phyloP scores from a whole-genome alignment of 75 land plant species.

The Gnetum montanum region DNA sequence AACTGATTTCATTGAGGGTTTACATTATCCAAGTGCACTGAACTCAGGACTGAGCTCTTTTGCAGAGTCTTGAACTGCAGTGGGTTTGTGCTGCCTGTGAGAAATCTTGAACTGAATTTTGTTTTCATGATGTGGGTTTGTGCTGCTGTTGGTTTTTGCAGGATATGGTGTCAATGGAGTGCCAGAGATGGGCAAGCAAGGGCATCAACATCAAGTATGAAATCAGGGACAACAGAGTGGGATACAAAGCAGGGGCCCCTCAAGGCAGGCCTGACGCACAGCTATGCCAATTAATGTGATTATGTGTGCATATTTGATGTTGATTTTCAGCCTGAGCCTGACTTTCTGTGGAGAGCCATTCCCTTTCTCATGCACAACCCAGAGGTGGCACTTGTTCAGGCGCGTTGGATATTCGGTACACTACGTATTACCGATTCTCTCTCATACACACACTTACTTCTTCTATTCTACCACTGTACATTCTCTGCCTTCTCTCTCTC shows the following conservation, averaged over 20 bases:
- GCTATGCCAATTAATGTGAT: constrained; percentile 40
- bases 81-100: no score
- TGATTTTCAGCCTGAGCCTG: constrained; percentile 60
- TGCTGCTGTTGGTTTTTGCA: no score
- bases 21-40: no score
- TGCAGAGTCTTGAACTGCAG: no score
- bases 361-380: constrained; percentile 47
- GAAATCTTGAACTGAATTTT: no score
- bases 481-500: no score
- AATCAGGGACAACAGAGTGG: constrained; percentile 43
- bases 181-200: constrained; percentile 51
- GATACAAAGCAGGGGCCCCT: constrained; percentile 72
- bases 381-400: constrained; percentile 45
- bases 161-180: constrained; percentile 49
- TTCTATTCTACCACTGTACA: no score
- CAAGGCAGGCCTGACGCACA: constrained; percentile 48
- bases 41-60: no score
- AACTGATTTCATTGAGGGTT: no score
- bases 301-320: constrained; percentile 55
- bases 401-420: constrained; percentile 57
- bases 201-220: constrained; percentile 68
- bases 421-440: no score
- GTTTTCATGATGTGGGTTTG: no score
- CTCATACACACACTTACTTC: no score
- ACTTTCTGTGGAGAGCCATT: constrained; percentile 40